Conservation (phyloP, 106 monocot genomes). For the Gastrodia elata region DNA sequence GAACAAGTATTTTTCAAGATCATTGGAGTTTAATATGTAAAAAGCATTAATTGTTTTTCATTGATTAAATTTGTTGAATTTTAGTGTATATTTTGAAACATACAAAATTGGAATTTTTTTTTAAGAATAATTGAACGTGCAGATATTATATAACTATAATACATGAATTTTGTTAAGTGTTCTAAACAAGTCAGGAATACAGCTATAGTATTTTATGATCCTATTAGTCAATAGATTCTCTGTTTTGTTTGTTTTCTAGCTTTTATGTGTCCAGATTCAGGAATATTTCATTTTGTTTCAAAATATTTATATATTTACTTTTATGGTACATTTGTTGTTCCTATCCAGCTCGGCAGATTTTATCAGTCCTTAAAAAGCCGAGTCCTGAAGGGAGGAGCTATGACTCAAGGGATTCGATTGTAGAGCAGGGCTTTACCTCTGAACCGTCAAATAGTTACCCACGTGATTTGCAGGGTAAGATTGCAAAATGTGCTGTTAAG, state of each 20-base stretch:
- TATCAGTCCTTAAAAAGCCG: constrained; percentile 4
- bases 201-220: background rate
- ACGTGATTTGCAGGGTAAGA: constrained; percentile 2
- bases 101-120: too few relatives aligned
- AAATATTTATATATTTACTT: background rate
- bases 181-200: background rate
- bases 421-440: background rate
- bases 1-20: too few relatives aligned
- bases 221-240: background rate
- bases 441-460: background rate
- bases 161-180: too few relatives aligned
- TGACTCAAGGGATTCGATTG: background rate
- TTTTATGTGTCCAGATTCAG: background rate
- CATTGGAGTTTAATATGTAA: too few relatives aligned
- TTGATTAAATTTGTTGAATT: too few relatives aligned
- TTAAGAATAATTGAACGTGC: too few relatives aligned
- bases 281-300: background rate
- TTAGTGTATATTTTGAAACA: too few relatives aligned
- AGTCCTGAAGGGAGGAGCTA: background rate
- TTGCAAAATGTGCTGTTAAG: background rate
- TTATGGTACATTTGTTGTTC: background rate
- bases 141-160: too few relatives aligned
- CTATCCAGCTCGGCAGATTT: constrained; percentile 3
- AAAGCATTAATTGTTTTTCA: too few relatives aligned
- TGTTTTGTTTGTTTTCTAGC: background rate